Evolutionary conservation across 495 filamentous ascomycete genomes (phyloP), one percentile per base, ranked within the genome.

Genomic region (Lichina pygmaea): DNA sequence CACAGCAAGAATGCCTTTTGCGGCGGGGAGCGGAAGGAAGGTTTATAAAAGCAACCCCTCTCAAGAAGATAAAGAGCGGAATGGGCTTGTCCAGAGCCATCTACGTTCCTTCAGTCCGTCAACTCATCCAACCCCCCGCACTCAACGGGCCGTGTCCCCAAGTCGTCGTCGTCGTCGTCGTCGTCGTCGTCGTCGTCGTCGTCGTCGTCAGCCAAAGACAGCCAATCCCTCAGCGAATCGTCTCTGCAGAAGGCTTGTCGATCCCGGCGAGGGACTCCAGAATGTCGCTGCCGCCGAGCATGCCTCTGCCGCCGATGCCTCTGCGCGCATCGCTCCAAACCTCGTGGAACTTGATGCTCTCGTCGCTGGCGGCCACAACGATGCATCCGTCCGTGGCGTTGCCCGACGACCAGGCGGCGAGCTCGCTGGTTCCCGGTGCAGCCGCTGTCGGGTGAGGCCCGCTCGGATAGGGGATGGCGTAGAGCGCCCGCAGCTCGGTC

Each of bases 321-420:
- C 70, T 77, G 50, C 63, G 67, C 9, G 68, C 63, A 11, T 75
- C 72, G 11, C 66, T 66, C 91, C 85, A 95, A 9, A 97, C 73
- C 59, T 95, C 86, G 57, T 97, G 86, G 51, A 95, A 97, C 58
- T 89, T 86, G 56, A 97, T 81, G 53, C 75, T 91, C 56, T 81
- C 77, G 60, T 94, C 89, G 53, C 85, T 93, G 30, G 82, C 81
- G 32, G 86, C 91, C 44, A 97, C 78, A 34, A 93, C 80, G 49
- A 97, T 81, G 55, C 86, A 94, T 8, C 86, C 86, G 55, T 93
- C 86, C 51, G 78, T 68, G n/a, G 65, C 62, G 0, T 73, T 78
- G 12, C 30, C 34, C 12, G 39, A 41, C 33, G 49, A 42, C 31
- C 48, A 6, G 24, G 41, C 34, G 34, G 31, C 33, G 17, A 13